phyloP scores from a whole-genome alignment of 2,329 filamentous ascomycete species.

The Colletotrichum tamarilloi region DNA sequence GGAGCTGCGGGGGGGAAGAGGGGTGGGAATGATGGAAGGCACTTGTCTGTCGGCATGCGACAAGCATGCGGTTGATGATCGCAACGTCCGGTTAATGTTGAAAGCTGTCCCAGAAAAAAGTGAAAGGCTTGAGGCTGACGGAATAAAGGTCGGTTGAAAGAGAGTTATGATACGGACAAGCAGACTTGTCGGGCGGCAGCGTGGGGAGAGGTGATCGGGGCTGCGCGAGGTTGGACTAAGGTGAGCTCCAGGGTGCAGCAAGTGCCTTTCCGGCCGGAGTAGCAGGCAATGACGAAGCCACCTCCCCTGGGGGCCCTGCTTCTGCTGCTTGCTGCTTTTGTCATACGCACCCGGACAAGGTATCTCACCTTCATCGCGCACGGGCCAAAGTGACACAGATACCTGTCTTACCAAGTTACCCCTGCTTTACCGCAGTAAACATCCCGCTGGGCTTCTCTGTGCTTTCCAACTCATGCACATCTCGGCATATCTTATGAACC shows the following conservation, averaged over 20 bases:
- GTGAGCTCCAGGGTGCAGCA: constrained; percentile 33
- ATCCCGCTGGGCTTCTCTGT: constrained; percentile 4
- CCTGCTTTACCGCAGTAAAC: constrained; percentile 25
- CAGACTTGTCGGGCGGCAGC: constrained; percentile 10
- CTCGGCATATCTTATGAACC: constrained; percentile 22
- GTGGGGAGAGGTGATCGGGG: constrained; percentile 29
- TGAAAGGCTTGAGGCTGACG: neutral
- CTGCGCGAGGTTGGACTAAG: constrained; percentile 30
- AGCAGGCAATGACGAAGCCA: constrained; percentile 35
- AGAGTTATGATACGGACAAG: constrained; percentile 8
- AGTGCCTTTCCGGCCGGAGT: constrained; percentile 28
- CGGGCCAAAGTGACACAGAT: constrained; percentile 24
- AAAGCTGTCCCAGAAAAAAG: neutral
- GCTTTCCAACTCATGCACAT: constrained; percentile 19
- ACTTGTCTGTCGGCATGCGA: constrained; percentile 11
- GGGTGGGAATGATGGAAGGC: constrained; percentile 5
- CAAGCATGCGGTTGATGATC: neutral
- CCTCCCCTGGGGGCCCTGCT: constrained; percentile 5
- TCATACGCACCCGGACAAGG: constrained; percentile 15
- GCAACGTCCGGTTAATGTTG: neutral
- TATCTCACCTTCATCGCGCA: constrained; percentile 7
- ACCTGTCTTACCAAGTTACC: constrained; percentile 15
- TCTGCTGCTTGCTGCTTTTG: constrained; percentile 15
- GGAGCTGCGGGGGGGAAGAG: constrained; percentile 28
- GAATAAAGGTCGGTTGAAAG: constrained; percentile 10